Evolutionary conservation across 306 rosid species (phyloP), one percentile per base, ranked within the genome.

Genomic region (Rubus idaeus): DNA sequence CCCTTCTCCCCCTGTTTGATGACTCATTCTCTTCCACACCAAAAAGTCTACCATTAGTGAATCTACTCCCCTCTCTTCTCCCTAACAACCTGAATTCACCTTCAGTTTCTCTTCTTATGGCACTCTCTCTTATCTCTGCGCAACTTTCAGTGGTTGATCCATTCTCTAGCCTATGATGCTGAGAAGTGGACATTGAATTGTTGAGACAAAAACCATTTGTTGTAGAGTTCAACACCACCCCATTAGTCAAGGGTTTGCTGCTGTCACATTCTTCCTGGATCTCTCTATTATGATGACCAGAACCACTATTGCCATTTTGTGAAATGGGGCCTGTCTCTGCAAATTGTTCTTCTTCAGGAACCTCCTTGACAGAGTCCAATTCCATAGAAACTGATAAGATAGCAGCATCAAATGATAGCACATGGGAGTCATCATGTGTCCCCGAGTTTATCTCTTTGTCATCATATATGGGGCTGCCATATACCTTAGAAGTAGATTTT

Each of bases 91-190:
- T 86, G 77, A 87, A 91, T 55, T 94, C 97, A 67, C 98, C 96
- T 85, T 94, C 98, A 49, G 98, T 94, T 89, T 94, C 98, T 78
- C 98, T 88, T 80, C 97, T 82, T 81, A 94, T 94, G 69, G 98
- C 98, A 61, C 94, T 94, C 87, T 94, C 97, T 74, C 92, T 91
- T 45, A 88, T 50, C 71, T 89, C 96, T 11, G 78, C 1, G 50
- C 82, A 84, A 80, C 86, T 85, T 76, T 77, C 88, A 46, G 91
- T 86, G 70, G 85, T 75, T 20, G 83, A 74, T 26, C 93, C 93
- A 81, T 91, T 88, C 79, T 87, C 91, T 57, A 84, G 71, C 75
- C 83, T 56, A 58, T 42, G 80, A 78, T 86, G 87, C 55, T 80
- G 87, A 69, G 81, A 86, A 57, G 44, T 57, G 79, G 86, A 86